phyloP scores from a whole-genome alignment of 2,329 filamentous ascomycete species.

The Gremmenia infestans region DNA sequence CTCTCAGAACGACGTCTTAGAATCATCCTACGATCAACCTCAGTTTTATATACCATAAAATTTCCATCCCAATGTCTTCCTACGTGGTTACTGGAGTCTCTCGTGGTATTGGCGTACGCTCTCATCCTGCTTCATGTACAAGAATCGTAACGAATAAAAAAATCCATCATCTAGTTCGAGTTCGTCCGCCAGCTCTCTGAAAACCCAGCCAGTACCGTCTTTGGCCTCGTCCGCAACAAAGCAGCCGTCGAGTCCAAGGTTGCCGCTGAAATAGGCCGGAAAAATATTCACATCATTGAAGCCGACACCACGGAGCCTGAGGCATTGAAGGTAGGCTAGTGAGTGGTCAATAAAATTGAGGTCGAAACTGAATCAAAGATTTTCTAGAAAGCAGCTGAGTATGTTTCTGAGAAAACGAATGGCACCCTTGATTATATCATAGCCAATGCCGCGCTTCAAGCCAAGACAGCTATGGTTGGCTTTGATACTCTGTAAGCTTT shows the following conservation, averaged over 20 bases:
- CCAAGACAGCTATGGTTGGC: constrained; percentile 24
- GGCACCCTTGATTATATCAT: constrained; percentile 47
- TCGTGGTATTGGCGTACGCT: constrained; percentile 25
- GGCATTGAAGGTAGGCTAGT: constrained; percentile 16
- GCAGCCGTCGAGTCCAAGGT: constrained; percentile 40
- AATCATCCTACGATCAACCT: constrained; percentile 12
- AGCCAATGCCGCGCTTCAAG: constrained; percentile 42
- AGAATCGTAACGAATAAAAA: constrained; percentile 11
- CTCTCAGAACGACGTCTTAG: constrained; percentile 12
- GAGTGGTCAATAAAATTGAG: constrained; percentile 6
- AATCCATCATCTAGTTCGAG: constrained; percentile 37
- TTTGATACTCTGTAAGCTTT: constrained; percentile 38
- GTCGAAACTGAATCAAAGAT: constrained; percentile 10
- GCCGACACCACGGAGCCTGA: constrained; percentile 14
- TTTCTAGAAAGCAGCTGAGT: constrained; percentile 19
- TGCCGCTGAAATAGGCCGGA: constrained; percentile 33
- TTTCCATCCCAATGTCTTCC: constrained; percentile 21
- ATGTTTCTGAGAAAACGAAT: constrained; percentile 32
- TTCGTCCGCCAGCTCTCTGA: constrained; percentile 43
- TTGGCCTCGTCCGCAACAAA: constrained; percentile 47
- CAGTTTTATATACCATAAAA: constrained; percentile 8
- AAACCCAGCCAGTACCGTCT: constrained; percentile 38
- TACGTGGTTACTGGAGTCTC: constrained; percentile 26
- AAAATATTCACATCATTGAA: constrained; percentile 18
- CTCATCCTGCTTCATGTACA: constrained; percentile 9